Evolutionary conservation across 352 stramenopile genomes (phyloP).

Genomic region (Pythium aquatile): DNA sequence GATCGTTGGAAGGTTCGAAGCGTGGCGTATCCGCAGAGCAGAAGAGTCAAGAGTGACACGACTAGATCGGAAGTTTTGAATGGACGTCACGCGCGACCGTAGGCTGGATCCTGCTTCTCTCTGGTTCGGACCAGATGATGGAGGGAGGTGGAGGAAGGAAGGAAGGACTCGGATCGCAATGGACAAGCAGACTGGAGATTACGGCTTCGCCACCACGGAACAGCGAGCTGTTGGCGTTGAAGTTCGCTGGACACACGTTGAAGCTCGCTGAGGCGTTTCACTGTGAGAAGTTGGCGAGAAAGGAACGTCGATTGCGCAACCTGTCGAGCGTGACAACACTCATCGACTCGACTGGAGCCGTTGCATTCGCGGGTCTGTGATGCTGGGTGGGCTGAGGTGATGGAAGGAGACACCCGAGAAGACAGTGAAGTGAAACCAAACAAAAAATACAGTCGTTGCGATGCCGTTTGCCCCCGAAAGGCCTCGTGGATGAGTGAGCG

Average conservation of each 20-base stretch:
- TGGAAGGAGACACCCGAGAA: neutral
- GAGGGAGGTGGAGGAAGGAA: neutral
- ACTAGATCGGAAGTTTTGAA: neutral
- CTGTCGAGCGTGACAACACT: neutral
- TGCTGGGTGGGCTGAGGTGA: neutral
- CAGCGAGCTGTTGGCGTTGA: neutral
- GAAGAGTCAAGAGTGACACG: neutral
- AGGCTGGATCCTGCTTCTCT: neutral
- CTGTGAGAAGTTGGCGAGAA: neutral
- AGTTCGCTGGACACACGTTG: neutral
- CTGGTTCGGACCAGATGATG: slow-evolving; percentile 2
- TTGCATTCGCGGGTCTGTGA: no score
- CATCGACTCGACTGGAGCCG: neutral
- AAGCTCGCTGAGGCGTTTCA: slow-evolving; percentile 8
- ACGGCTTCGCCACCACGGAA: neutral
- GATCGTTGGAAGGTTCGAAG: neutral
- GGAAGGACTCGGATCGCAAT: neutral
- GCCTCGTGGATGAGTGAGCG: slow-evolving; percentile 2
- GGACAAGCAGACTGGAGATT: neutral
- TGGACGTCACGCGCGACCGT: no score
- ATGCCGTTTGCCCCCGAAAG: neutral
- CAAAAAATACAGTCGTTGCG: neutral
- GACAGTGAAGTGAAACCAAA: neutral
- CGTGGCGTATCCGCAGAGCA: no score
- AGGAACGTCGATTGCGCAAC: slow-evolving; percentile 7